Evolutionary conservation across 176 grass and related monocot genomes (phyloP).

Genomic region (Zizania latifolia): DNA sequence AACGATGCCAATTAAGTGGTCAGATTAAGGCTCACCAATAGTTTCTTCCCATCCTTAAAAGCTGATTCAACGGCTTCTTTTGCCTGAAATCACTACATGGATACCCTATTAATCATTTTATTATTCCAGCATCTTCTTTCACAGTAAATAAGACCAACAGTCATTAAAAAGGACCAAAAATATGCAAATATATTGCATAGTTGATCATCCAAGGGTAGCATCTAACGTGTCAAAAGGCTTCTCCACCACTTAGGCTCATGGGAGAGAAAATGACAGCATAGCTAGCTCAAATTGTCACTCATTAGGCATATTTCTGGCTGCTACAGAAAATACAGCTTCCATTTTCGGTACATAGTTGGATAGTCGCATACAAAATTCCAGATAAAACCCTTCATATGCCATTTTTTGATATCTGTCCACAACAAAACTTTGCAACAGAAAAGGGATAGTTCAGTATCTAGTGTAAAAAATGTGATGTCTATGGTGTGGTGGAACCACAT

Average conservation of each 20-base stretch:
- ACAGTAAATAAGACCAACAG: not conserved
- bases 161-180: not conserved
- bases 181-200: not conserved
- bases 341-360: not conserved
- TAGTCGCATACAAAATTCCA: not conserved
- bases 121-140: not conserved
- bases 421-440: not conserved
- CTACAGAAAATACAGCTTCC: constrained; percentile 3
- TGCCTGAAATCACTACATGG: constrained; percentile 83
- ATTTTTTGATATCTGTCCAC: not conserved
- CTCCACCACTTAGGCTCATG: not conserved
- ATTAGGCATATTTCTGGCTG: not conserved
- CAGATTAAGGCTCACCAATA: constrained; percentile 54
- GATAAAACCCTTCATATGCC: not conserved
- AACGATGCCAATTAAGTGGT: not conserved
- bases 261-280: not conserved
- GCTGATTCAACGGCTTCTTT: constrained; percentile 76
- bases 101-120: constrained; percentile 18
- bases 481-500: not conserved
- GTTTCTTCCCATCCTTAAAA: constrained; percentile 69
- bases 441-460: not conserved
- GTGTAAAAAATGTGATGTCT: not conserved
- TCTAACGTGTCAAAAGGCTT: not conserved
- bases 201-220: not conserved
- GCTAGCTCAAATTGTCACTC: not conserved